Evolutionary conservation across 164 flowering plant genomes (phyloP).

Genomic region (Euptelea pleiosperma): DNA sequence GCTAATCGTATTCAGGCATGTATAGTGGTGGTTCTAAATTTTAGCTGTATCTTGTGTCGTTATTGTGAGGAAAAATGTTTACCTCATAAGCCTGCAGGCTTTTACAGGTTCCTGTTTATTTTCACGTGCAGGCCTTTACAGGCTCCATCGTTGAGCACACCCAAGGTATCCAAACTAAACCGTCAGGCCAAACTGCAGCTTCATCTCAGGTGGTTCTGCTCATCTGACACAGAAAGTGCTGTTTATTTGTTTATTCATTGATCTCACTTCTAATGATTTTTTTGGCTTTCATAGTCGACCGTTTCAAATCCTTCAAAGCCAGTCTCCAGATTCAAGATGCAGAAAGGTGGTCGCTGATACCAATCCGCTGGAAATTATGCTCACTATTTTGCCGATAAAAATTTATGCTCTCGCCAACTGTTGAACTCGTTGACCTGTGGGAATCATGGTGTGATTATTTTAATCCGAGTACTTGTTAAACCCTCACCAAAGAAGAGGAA

Average conservation of each 20-base stretch:
- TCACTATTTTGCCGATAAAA: too few relatives aligned
- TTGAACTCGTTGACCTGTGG: too few relatives aligned
- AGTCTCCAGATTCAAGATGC: constrained; percentile 90
- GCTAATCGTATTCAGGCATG: constrained; percentile 11
- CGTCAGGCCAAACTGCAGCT: constrained; percentile 17
- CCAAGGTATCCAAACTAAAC: constrained; percentile 26
- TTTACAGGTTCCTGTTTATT: background rate
- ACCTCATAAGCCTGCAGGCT: background rate
- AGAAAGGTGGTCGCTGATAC: constrained; percentile 42
- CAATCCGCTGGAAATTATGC: background rate
- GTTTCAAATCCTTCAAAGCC: constrained; percentile 62
- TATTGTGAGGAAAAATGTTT: background rate
- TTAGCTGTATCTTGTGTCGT: background rate
- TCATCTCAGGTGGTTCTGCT: constrained; percentile 42
- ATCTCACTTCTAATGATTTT: constrained; percentile 5
- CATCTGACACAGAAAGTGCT: background rate
- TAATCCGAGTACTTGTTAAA: too few relatives aligned
- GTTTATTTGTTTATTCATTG: background rate
- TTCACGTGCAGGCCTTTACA: constrained; percentile 59
- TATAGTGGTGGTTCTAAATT: background rate
- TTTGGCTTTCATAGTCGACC: constrained; percentile 25
- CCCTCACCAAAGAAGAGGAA: too few relatives aligned
- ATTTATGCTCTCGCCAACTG: too few relatives aligned
- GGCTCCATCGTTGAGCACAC: constrained; percentile 72
- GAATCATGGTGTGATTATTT: too few relatives aligned